Conservation (phyloP, 768 basidiomycete species). For the Tremella mesenterica region DNA sequence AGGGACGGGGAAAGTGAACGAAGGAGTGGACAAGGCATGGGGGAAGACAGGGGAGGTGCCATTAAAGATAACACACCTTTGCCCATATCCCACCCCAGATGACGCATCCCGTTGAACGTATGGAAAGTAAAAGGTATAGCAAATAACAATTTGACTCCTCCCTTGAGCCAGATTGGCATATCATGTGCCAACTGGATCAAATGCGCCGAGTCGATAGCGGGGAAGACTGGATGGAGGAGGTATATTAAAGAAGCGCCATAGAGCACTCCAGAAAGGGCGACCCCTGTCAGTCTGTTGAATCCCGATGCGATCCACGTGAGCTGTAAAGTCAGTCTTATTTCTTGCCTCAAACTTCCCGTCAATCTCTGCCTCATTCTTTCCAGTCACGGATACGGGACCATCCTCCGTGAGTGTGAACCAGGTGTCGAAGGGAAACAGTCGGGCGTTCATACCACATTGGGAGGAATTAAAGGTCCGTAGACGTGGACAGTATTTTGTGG, state of each 20-base stretch:
- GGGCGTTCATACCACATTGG: neutral
- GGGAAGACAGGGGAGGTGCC: too few relatives aligned
- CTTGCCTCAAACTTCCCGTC: slow-evolving; percentile 39
- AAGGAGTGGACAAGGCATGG: too few relatives aligned
- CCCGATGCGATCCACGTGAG: slow-evolving; percentile 84
- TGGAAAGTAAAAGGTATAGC: slow-evolving; percentile 88
- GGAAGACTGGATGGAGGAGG: slow-evolving; percentile 62
- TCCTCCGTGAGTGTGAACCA: neutral
- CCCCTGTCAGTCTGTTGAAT: slow-evolving; percentile 77
- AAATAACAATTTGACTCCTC: slow-evolving; percentile 64
- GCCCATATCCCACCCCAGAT: slow-evolving; percentile 79
- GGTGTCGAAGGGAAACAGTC: neutral
- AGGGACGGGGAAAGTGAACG: too few relatives aligned
- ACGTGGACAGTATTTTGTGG: neutral
- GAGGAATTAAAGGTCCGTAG: neutral
- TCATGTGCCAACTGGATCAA: slow-evolving; percentile 63
- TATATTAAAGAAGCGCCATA: slow-evolving; percentile 83
- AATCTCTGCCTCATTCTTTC: neutral
- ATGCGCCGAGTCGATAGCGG: slow-evolving; percentile 62
- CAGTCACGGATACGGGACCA: neutral
- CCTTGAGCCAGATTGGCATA: slow-evolving; percentile 69
- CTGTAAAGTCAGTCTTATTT: slow-evolving; percentile 50
- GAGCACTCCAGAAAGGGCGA: slow-evolving; percentile 62
- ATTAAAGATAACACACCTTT: slow-evolving; percentile 59
- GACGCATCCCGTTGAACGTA: slow-evolving; percentile 77